phyloP scores from a whole-genome alignment of 352 stramenopile genomes.

The Thraustochytrium sp. region DNA sequence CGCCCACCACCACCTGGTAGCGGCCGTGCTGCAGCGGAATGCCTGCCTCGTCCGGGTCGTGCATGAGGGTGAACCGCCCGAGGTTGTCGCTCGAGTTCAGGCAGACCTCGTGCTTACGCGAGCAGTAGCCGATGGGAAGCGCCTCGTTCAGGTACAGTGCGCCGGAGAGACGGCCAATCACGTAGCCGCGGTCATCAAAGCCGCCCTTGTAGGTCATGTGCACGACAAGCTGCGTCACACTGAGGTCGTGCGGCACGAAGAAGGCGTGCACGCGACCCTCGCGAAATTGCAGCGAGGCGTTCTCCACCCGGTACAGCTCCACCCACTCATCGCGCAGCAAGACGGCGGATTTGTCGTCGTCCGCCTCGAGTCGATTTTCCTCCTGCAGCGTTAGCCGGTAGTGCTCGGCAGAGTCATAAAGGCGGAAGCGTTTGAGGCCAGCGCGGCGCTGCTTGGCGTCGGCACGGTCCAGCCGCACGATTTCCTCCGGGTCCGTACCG shows the following conservation, averaged over 20 bases:
- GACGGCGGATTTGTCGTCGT: slow-evolving; percentile 2
- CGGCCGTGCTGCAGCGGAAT: not conserved
- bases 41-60: slow-evolving; percentile 16
- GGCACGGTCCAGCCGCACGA: not conserved
- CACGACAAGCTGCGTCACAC: not conserved
- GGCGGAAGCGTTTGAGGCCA: not conserved
- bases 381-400: slow-evolving; percentile 21
- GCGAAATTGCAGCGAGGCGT: not conserved
- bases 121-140: slow-evolving; percentile 2
- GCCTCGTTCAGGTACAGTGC: slow-evolving; percentile 26
- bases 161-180: slow-evolving; percentile 10
- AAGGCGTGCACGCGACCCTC: slow-evolving; percentile 22
- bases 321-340: not conserved
- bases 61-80: slow-evolving; percentile 24
- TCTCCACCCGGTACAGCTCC: not conserved
- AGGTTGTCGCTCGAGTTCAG: slow-evolving; percentile 7
- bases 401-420: slow-evolving; percentile 19
- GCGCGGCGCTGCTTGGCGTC: not conserved
- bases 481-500: not conserved
- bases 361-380: not conserved
- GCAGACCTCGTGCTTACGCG: not conserved
- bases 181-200: slow-evolving; percentile 37
- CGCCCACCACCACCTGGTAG: slow-evolving; percentile 30
- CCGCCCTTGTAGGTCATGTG: slow-evolving; percentile 24
- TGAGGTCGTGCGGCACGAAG: not conserved